Evolutionary conservation across 495 filamentous ascomycete genomes (phyloP), one percentile per base, ranked within the genome.

Genomic region (Daldinia decipiens): DNA sequence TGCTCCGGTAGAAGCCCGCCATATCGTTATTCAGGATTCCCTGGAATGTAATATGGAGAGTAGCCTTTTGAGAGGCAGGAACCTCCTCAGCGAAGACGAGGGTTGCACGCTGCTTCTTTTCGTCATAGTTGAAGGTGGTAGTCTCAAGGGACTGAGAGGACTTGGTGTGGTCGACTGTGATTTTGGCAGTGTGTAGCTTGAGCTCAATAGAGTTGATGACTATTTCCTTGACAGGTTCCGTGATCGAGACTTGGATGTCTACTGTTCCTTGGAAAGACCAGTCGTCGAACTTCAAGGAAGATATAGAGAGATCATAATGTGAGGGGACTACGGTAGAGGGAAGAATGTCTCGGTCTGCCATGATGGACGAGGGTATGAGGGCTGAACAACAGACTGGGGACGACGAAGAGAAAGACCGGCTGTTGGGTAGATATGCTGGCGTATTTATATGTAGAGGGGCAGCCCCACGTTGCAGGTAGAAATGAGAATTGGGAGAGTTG

Each of bases 1-100:
- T 93, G 63, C 91, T 94, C 64, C 95, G 91, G 79, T 97, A 98
- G 83, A 99, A 98, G 24, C 95, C 95, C 40, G 92, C 91, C 94
- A 98, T 97, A 69, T 91, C 89, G 75, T 94, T 92, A 83, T 98
- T 99, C 81, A 98, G 91, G 34, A 84, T 89, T 38, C 95, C 95
- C 21, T 89, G 86, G 79, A 97, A 99, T 13, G 90, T 85, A 77
- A 98, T 88, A 17, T 84, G 83, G 36, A 98, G 80, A 4, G 86
- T 74, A 39, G 88, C 87, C 62, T 92, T 87, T 34, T 84, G 73
- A 17, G 86, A 81, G 7, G 85, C 82, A 0, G 89, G 87, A 52
- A 97, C 77, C 68, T 91, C 87, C 39, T 90, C 78, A 27, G 86
- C 79, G 77, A 98, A 94, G 50, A 83, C 81, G 68, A 99, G 80